A percentile compares a stretch with the other conserved stretches of the same genome.
Conservation (phyloP, 257 asterid genomes). For the Solanum gracilifrons region DNA sequence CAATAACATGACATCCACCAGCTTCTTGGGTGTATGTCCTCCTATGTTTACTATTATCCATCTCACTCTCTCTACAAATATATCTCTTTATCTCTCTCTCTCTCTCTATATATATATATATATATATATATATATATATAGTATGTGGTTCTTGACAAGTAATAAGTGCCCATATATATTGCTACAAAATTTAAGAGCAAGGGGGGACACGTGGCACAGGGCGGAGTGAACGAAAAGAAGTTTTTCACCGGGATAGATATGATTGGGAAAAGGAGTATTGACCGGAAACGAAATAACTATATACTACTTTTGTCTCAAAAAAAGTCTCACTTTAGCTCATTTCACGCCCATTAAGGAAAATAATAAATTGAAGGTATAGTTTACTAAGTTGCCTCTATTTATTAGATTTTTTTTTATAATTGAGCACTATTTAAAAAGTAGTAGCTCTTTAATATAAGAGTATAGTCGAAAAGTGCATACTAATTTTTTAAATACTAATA, state of each 20-base stretch:
- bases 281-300: not conserved
- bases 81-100: not conserved
- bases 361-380: not conserved
- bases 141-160: constrained; percentile 1
- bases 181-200: not conserved
- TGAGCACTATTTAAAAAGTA: not conserved
- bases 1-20: not conserved
- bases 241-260: constrained; percentile 32
- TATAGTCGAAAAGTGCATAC: not conserved
- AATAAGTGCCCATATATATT: constrained; percentile 17
- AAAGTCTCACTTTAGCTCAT: not conserved
- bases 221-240: constrained; percentile 46
- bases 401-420: not conserved
- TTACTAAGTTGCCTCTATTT: not conserved
- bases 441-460: not conserved
- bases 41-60: not conserved
- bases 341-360: not conserved
- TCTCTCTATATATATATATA: too few species aligned
- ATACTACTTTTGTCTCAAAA: not conserved
- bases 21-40: not conserved
- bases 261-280: constrained; percentile 31
- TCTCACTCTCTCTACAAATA: not conserved
- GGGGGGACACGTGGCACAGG: constrained; percentile 35
- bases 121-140: too few species aligned
- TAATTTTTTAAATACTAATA: not conserved